Evolutionary conservation across 2,329 filamentous ascomycete species (phyloP).

Genomic region (Microsporum ferrugineum): DNA sequence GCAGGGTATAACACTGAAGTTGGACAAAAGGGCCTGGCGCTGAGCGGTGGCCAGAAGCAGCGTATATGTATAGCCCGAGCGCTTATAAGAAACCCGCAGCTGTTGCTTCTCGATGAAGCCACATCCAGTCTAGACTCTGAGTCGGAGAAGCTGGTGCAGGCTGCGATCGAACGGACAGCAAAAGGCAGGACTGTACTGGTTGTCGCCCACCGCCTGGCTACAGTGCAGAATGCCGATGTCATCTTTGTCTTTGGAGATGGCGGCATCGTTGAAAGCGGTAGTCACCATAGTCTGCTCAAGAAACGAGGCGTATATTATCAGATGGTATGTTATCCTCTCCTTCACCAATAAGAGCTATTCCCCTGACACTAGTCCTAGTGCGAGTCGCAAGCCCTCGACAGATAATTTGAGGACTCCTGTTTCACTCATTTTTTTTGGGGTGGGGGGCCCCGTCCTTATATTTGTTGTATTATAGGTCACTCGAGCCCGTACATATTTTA

Average conservation of each 20-base stretch:
- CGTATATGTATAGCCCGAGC: slow-evolving; percentile 46
- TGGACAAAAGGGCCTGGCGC: slow-evolving; percentile 38
- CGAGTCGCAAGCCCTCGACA: slow-evolving; percentile 13
- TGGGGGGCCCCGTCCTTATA: no score
- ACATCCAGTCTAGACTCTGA: slow-evolving; percentile 53
- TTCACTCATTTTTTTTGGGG: no score
- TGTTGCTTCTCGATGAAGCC: slow-evolving; percentile 50
- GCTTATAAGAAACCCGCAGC: slow-evolving; percentile 40
- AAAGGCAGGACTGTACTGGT: slow-evolving; percentile 57
- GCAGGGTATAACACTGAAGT: slow-evolving; percentile 37
- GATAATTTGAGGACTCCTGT: background rate
- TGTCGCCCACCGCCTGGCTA: slow-evolving; percentile 66
- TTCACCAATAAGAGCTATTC: background rate
- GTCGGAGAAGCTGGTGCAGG: slow-evolving; percentile 55
- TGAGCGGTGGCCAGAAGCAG: slow-evolving; percentile 47
- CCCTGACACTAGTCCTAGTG: slow-evolving; percentile 4
- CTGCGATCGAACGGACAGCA: slow-evolving; percentile 54
- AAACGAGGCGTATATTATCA: slow-evolving; percentile 41
- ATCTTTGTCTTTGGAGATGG: slow-evolving; percentile 67
- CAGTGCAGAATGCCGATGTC: slow-evolving; percentile 66
- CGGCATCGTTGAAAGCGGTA: slow-evolving; percentile 47
- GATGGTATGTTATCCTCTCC: slow-evolving; percentile 39
- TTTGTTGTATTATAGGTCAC: no score
- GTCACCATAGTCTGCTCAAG: slow-evolving; percentile 46
- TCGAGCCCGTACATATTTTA: no score